These are phyloP conservation scores for Quercus tomentella DNA, from an alignment of 331 rosid genomes.

Conservation along the genomic window DNA sequence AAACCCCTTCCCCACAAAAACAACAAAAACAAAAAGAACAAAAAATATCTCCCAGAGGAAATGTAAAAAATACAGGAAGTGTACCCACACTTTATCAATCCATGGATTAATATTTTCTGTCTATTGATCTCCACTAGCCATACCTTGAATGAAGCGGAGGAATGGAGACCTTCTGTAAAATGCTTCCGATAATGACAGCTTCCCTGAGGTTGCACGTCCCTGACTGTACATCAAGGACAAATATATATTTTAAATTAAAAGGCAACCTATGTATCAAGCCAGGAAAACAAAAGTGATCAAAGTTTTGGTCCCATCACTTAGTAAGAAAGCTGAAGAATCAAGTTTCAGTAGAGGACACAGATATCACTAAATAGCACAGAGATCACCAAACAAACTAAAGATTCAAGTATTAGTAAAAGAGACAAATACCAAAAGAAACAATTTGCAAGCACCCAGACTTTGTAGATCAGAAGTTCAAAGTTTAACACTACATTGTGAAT, in stretches of 20 bases:
- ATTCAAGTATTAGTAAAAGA: background rate
- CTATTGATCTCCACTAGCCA: conserved; percentile 5
- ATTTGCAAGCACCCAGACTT: background rate
- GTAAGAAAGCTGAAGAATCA: too few species aligned
- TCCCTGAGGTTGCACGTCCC: conserved; percentile 80
- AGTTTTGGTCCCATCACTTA: too few species aligned
- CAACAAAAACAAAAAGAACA: background rate
- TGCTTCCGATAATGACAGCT: conserved; percentile 90
- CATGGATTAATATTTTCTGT: background rate
- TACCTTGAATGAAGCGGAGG: conserved; percentile 96
- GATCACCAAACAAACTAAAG: background rate
- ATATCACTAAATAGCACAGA: background rate
- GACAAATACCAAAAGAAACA: background rate
- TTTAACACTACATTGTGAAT: background rate
- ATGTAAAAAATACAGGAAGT: background rate
- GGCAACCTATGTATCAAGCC: background rate
- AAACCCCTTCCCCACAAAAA: background rate
- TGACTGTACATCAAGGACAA: conserved; percentile 45
- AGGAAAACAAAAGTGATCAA: background rate
- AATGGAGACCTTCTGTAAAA: conserved; percentile 74
- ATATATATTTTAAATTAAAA: background rate
- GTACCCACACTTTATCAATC: background rate
- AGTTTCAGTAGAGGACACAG: background rate
- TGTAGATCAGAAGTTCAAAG: background rate
- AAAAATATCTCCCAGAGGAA: background rate